These are phyloP conservation scores for Ligustrum vulgare DNA, from an alignment of 257 asterid genomes.

Conservation along the genomic window DNA sequence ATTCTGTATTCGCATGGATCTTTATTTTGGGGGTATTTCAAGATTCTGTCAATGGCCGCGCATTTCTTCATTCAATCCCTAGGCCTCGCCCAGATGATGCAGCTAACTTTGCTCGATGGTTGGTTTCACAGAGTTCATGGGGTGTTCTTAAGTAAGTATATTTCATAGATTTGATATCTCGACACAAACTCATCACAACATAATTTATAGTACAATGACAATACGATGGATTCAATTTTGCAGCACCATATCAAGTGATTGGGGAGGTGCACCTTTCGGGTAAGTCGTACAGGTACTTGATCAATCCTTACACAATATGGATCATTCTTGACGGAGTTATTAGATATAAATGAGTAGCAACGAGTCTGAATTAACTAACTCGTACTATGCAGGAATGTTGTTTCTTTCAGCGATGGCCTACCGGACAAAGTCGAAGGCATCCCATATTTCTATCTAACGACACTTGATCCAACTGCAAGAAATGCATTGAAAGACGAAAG, in stretches of 20 bases:
- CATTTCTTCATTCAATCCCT: constrained; percentile 30
- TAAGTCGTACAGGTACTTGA: constrained; percentile 25
- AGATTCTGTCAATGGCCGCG: constrained; percentile 49
- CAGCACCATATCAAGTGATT: constrained; percentile 80
- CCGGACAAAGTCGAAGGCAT: constrained; percentile 68
- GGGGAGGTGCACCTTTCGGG: constrained; percentile 96
- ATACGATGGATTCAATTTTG: constrained; percentile 25
- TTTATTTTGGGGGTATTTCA: constrained; percentile 30
- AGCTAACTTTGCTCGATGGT: constrained; percentile 84
- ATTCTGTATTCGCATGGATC: constrained; percentile 25
- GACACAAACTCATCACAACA: background rate
- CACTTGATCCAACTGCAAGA: constrained; percentile 84
- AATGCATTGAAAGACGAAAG: constrained; percentile 70
- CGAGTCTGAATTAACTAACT: too few species aligned
- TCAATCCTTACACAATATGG: too few species aligned
- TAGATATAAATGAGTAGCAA: too few species aligned
- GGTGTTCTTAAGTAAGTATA: constrained; percentile 67
- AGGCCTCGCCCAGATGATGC: constrained; percentile 64
- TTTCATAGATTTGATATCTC: background rate
- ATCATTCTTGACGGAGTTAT: too few species aligned
- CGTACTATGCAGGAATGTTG: constrained; percentile 71
- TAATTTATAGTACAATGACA: background rate
- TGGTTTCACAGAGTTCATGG: constrained; percentile 85
- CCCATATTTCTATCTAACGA: constrained; percentile 85
- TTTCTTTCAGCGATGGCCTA: constrained; percentile 81